phyloP scores from a whole-genome alignment of 164 flowering plant species.

The Vitis rotundifolia region DNA sequence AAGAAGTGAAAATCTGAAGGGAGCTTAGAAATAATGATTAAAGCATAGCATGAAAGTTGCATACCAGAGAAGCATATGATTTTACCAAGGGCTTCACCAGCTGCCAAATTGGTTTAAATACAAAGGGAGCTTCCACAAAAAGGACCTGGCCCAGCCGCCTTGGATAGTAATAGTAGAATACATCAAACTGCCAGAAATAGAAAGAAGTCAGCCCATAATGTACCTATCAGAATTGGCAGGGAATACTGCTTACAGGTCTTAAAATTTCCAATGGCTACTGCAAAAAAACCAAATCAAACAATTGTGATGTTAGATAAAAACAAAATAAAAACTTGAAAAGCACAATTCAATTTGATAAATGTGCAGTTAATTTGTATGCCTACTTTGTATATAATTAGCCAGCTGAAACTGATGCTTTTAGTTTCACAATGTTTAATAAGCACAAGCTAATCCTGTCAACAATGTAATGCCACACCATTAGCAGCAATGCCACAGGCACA shows the following conservation, averaged over 20 bases:
- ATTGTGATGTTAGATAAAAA: neutral
- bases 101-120: conserved; percentile 85
- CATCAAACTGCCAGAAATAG: conserved; percentile 70
- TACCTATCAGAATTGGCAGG: neutral
- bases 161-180: conserved; percentile 83
- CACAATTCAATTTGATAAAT: too few relatives aligned
- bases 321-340: neutral
- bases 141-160: conserved; percentile 76
- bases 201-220: neutral
- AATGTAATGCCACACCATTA: too few relatives aligned
- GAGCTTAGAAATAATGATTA: neutral
- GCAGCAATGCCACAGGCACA: too few relatives aligned
- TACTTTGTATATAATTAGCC: too few relatives aligned
- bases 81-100: conserved; percentile 69
- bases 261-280: neutral
- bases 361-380: too few relatives aligned
- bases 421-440: too few relatives aligned
- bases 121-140: conserved; percentile 84
- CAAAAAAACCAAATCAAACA: neutral
- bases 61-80: conserved; percentile 85
- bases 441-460: too few relatives aligned
- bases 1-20: neutral
- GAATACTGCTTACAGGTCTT: neutral
- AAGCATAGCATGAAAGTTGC: conserved; percentile 10
- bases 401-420: too few relatives aligned